A percentile compares a stretch with the other conserved stretches of the same genome.
Conservation (phyloP, 495 filamentous ascomycete genomes). For the Pyronema domesticum region DNA sequence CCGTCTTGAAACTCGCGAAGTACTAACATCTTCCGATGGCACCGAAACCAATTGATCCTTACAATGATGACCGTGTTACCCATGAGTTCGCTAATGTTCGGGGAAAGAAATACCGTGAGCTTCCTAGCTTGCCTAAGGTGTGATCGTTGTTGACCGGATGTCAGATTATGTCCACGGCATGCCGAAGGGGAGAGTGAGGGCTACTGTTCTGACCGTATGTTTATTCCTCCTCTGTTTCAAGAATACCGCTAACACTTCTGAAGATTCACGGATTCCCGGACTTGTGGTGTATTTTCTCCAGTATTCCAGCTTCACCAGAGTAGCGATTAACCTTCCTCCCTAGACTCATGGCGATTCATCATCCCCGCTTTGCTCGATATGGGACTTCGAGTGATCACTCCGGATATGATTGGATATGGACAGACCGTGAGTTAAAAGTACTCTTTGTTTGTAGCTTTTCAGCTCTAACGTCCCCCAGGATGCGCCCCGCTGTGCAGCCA, state of each 20-base stretch:
- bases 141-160: not conserved
- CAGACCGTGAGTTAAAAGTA: conserved; percentile 35
- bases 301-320: not conserved
- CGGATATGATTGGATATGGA: conserved; percentile 72
- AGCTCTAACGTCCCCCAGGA: conserved; percentile 28
- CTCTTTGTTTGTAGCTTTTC: not conserved
- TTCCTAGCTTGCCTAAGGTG: not conserved
- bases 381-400: conserved; percentile 54
- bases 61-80: conserved; percentile 23
- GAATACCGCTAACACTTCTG: not conserved
- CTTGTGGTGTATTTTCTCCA: conserved; percentile 16
- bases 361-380: conserved; percentile 55
- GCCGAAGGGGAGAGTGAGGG: conserved; percentile 8
- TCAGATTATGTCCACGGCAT: conserved; percentile 23
- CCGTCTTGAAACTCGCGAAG: no score
- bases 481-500: conserved; percentile 37
- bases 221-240: not conserved
- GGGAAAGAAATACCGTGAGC: conserved; percentile 27
- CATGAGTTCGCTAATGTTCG: conserved; percentile 25
- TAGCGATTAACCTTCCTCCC: not conserved
- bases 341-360: conserved; percentile 57
- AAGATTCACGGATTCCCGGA: conserved; percentile 23
- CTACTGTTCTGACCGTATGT: conserved; percentile 19
- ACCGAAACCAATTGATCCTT: conserved; percentile 17
- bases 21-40: not conserved